Conservation (phyloP, 768 basidiomycete species). For the Lactarius evosmus region DNA sequence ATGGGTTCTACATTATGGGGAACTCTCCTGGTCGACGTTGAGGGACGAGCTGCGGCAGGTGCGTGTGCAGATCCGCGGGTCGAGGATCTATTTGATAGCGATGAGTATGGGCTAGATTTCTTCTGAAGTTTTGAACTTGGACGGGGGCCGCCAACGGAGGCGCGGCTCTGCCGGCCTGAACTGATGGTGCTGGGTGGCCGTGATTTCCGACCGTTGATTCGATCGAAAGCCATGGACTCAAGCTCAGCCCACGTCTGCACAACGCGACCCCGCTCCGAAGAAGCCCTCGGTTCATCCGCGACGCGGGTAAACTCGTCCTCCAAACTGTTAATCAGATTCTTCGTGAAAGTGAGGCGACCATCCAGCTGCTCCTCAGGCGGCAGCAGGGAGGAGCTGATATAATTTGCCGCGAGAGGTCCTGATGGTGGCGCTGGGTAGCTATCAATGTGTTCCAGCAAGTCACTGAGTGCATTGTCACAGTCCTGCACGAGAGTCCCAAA, state of each 20-base stretch:
- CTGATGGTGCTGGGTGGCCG: conserved; percentile 63
- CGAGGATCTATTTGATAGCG: conserved; percentile 39
- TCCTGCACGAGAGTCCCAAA: conserved; percentile 46
- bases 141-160: conserved; percentile 38
- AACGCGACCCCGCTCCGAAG: conserved; percentile 59
- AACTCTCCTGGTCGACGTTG: conserved; percentile 45
- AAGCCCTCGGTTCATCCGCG: conserved; percentile 57
- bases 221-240: conserved; percentile 75
- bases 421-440: conserved; percentile 67
- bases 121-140: conserved; percentile 27
- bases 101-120: conserved; percentile 40
- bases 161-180: conserved; percentile 58
- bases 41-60: conserved; percentile 46
- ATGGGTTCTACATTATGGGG: conserved; percentile 41
- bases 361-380: conserved; percentile 66
- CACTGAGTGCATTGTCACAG: conserved; percentile 78
- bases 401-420: conserved; percentile 50
- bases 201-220: conserved; percentile 56
- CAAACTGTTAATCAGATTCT: conserved; percentile 48
- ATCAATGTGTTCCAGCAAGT: conserved; percentile 82
- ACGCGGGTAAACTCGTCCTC: conserved; percentile 42
- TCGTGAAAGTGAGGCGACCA: conserved; percentile 63
- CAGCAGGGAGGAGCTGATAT: conserved; percentile 39
- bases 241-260: conserved; percentile 79
- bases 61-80: conserved; percentile 34